Evolutionary conservation across 2,329 filamentous ascomycete genomes (phyloP).

Genomic region (Fusarium coffeatum): DNA sequence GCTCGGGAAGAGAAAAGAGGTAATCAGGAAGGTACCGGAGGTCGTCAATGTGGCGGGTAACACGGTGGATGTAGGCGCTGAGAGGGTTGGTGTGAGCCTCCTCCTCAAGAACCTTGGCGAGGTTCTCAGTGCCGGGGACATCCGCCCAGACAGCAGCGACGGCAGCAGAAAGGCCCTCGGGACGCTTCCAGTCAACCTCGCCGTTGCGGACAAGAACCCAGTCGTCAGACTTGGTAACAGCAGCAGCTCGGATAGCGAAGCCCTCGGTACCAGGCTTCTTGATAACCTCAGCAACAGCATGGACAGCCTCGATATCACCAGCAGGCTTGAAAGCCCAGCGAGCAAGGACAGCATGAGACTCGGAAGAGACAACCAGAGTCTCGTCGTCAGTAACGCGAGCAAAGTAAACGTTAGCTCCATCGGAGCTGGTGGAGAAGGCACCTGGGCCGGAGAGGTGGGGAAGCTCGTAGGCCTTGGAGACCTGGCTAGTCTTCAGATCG

Average conservation of each 20-base stretch:
- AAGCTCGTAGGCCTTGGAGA: conserved; percentile 83
- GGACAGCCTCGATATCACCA: conserved; percentile 62
- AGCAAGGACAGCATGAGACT: conserved; percentile 79
- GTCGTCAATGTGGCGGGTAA: conserved; percentile 84
- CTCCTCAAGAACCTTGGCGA: conserved; percentile 84
- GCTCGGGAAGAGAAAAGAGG: conserved; percentile 74
- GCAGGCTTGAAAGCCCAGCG: conserved; percentile 73
- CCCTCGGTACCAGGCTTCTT: conserved; percentile 71
- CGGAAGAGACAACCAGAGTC: conserved; percentile 78
- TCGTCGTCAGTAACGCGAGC: conserved; percentile 83
- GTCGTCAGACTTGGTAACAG: conserved; percentile 74
- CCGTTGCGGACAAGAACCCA: conserved; percentile 90
- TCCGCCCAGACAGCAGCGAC: conserved; percentile 85
- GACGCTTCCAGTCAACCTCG: conserved; percentile 80
- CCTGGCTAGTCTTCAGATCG: conserved; percentile 73
- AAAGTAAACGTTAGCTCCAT: conserved; percentile 87
- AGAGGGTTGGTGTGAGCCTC: conserved; percentile 86
- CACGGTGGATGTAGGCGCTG: conserved; percentile 86
- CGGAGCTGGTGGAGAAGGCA: conserved; percentile 81
- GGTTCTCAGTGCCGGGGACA: conserved; percentile 75
- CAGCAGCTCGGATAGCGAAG: conserved; percentile 82
- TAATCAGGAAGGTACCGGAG: conserved; percentile 80
- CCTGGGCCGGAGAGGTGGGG: conserved; percentile 77
- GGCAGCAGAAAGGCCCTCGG: conserved; percentile 84
- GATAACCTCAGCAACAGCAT: conserved; percentile 85